A percentile compares a stretch with the other conserved stretches of the same genome.
These are phyloP conservation scores for Metschnikowia continentalis DNA, from an alignment of 805 yeast species.

Conservation along the genomic window DNA sequence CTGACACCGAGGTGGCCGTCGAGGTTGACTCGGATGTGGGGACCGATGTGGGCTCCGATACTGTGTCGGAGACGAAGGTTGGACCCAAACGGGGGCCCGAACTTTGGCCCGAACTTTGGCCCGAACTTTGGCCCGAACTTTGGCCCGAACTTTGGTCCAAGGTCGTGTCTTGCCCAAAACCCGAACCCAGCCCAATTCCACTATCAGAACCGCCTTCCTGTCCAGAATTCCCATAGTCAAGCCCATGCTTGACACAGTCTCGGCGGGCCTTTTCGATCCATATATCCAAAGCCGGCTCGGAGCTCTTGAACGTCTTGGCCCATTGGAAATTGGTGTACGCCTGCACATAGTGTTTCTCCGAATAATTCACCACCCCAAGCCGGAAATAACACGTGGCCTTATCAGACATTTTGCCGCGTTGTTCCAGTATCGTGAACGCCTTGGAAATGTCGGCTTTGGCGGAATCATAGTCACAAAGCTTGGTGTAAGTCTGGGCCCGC, in stretches of 20 bases:
- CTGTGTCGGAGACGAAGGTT: too few species aligned
- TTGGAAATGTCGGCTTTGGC: conserved; percentile 45
- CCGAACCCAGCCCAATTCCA: too few species aligned
- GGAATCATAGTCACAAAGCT: conserved; percentile 42
- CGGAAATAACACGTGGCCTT: conserved; percentile 48
- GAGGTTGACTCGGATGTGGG: too few species aligned
- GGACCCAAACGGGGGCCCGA: background rate
- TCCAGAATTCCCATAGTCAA: background rate
- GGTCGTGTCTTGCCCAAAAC: background rate
- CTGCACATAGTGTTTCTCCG: conserved; percentile 35
- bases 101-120: background rate
- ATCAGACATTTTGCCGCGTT: conserved; percentile 42
- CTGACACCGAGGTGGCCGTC: too few species aligned
- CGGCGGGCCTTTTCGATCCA: conserved; percentile 42
- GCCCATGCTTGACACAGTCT: conserved; percentile 24
- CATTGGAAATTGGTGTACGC: conserved; percentile 41
- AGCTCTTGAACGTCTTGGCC: conserved; percentile 40
- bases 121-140: background rate
- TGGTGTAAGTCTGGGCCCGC: conserved; percentile 47
- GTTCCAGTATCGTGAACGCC: conserved; percentile 45
- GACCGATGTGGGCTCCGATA: too few species aligned
- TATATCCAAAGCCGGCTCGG: conserved; percentile 45
- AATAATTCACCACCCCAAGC: conserved; percentile 43
- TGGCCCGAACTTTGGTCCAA: background rate
- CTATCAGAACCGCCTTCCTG: too few species aligned